These are phyloP conservation scores for Pseudotsuga menziesii DNA, from an alignment of 75 land plant species.

Conservation along the genomic window DNA sequence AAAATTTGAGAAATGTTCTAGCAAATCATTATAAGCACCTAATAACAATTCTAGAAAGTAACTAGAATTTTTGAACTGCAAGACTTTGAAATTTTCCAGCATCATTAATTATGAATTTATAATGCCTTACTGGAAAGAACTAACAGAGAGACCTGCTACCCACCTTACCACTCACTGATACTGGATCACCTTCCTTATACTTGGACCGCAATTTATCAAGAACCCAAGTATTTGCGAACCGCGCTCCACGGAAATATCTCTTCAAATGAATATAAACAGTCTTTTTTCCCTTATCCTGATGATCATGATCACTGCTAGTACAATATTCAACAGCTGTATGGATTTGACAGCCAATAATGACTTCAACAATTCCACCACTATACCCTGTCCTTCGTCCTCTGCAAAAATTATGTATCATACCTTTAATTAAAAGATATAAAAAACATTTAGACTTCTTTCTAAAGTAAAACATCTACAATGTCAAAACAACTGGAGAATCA, in stretches of 20 bases:
- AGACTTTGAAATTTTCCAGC: background rate
- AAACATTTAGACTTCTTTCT: background rate
- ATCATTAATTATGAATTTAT: too few species aligned
- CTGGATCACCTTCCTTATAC: conserved; percentile 57
- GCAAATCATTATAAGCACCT: background rate
- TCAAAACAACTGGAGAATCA: background rate
- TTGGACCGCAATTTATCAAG: conserved; percentile 47
- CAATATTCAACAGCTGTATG: conserved; percentile 4
- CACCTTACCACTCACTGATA: conserved; percentile 97
- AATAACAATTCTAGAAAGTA: background rate
- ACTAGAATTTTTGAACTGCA: background rate
- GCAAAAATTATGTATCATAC: background rate
- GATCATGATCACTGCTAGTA: background rate
- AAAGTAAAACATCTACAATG: background rate
- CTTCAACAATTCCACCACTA: conserved; percentile 38
- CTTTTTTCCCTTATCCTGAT: conserved; percentile 14
- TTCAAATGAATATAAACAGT: conserved; percentile 75
- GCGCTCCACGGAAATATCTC: conserved; percentile 71
- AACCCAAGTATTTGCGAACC: conserved; percentile 53
- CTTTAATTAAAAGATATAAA: background rate
- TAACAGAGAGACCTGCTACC: background rate
- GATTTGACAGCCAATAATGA: conserved; percentile 52
- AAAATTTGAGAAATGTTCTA: background rate
- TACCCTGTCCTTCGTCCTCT: background rate
- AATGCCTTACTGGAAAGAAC: background rate